These are phyloP conservation scores for Umbelopsis sp. DNA, from an alignment of 371 early-diverging fungal species.

Conservation along the genomic window DNA sequence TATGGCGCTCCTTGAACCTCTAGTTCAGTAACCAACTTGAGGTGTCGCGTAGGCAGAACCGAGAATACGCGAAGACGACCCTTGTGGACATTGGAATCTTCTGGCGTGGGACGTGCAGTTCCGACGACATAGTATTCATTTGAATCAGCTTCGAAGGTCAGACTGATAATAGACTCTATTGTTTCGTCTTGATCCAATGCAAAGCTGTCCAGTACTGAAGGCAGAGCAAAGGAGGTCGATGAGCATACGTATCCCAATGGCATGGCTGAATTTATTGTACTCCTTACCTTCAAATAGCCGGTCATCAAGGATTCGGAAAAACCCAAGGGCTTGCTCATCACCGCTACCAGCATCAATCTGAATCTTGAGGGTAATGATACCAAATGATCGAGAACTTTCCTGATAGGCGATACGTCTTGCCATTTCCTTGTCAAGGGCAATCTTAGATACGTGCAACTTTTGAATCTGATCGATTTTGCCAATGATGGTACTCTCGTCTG, in stretches of 20 bases:
- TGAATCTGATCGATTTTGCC: constrained; percentile 80
- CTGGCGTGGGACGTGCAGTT: constrained; percentile 49
- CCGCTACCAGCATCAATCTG: constrained; percentile 37
- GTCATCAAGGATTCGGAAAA: constrained; percentile 73
- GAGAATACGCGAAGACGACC: constrained; percentile 66
- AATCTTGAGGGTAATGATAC: constrained; percentile 52
- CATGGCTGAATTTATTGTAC: neutral
- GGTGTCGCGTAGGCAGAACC: constrained; percentile 36
- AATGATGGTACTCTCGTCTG: constrained; percentile 61
- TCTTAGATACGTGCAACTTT: constrained; percentile 78
- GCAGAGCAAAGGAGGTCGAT: neutral
- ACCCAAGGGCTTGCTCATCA: constrained; percentile 49
- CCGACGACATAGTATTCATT: constrained; percentile 58
- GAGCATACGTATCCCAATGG: neutral
- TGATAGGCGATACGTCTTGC: constrained; percentile 74
- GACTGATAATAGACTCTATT: constrained; percentile 41
- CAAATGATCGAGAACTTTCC: constrained; percentile 55
- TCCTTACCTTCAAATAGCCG: constrained; percentile 71
- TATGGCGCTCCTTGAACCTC: constrained; percentile 56
- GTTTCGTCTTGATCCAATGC: constrained; percentile 47
- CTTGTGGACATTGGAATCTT: constrained; percentile 48
- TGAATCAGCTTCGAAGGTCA: constrained; percentile 38
- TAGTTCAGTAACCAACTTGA: constrained; percentile 42
- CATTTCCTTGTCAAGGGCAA: constrained; percentile 67
- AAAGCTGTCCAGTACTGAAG: constrained; percentile 36